These are phyloP conservation scores for Atkinsonella texensis DNA, from an alignment of 2,329 filamentous ascomycete genomes.

Conservation along the genomic window DNA sequence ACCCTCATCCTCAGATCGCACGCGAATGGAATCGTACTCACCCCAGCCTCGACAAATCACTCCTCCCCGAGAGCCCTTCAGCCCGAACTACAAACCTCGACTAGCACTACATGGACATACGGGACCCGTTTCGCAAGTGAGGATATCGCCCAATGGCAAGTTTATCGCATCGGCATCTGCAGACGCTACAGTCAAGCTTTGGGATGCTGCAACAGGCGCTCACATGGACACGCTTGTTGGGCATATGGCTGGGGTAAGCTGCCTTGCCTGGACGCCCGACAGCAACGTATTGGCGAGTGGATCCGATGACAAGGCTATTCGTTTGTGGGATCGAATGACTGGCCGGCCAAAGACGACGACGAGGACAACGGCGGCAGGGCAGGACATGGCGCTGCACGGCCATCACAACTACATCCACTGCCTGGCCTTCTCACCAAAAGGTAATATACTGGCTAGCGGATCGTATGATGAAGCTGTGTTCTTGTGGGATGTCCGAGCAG, in stretches of 20 bases:
- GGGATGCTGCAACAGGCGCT: slow-evolving; percentile 66
- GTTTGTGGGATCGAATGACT: slow-evolving; percentile 72
- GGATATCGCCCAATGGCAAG: slow-evolving; percentile 80
- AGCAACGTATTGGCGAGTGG: slow-evolving; percentile 79
- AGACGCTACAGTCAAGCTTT: slow-evolving; percentile 84
- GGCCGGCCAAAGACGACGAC: slow-evolving; percentile 40
- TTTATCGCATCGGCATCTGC: slow-evolving; percentile 87
- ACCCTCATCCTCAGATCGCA: slow-evolving; percentile 18
- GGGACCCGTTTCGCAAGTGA: slow-evolving; percentile 69
- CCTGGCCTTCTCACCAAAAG: slow-evolving; percentile 91
- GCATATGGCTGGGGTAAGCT: slow-evolving; percentile 85
- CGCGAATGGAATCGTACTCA: slow-evolving; percentile 11
- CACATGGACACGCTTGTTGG: slow-evolving; percentile 84
- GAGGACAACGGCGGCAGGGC: slow-evolving; percentile 20
- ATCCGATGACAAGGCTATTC: slow-evolving; percentile 91
- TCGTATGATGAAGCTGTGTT: slow-evolving; percentile 97
- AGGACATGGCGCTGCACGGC: slow-evolving; percentile 53
- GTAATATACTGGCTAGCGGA: slow-evolving; percentile 90
- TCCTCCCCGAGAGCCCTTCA: slow-evolving; percentile 36
- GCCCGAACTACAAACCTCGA: slow-evolving; percentile 55
- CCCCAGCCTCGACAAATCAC: slow-evolving; percentile 16
- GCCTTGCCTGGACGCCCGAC: slow-evolving; percentile 89
- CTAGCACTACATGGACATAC: slow-evolving; percentile 67
- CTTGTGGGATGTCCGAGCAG: slow-evolving; percentile 87
- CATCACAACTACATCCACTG: slow-evolving; percentile 97